phyloP scores from a whole-genome alignment of 768 basidiomycete species.

The Infundibulicybe gibba region DNA sequence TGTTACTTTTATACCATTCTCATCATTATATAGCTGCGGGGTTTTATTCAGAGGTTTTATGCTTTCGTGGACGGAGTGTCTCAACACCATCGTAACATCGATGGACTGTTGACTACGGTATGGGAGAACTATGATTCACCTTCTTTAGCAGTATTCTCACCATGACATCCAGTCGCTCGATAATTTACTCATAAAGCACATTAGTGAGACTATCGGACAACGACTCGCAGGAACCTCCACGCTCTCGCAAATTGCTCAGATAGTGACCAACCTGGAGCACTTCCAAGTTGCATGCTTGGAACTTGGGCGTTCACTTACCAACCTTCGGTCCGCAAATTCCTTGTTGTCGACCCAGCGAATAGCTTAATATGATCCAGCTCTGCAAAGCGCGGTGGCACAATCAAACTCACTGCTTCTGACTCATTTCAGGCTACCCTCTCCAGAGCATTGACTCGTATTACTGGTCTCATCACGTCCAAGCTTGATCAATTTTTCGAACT shows the following conservation, averaged over 20 bases:
- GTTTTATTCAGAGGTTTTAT: conserved; percentile 92
- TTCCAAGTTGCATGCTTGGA: conserved; percentile 84
- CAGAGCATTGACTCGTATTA: conserved; percentile 72
- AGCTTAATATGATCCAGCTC: conserved; percentile 43
- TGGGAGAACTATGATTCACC: background rate
- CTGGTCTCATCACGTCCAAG: conserved; percentile 82
- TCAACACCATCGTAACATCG: conserved; percentile 87
- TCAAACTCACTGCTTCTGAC: conserved; percentile 57
- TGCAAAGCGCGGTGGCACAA: conserved; percentile 78
- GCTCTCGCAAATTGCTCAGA: conserved; percentile 88
- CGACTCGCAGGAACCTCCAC: conserved; percentile 74
- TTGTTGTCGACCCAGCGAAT: background rate
- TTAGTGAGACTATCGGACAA: conserved; percentile 72
- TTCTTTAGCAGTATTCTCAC: background rate
- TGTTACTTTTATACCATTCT: background rate
- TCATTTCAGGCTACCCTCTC: conserved; percentile 71
- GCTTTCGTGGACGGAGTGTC: conserved; percentile 94
- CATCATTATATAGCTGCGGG: conserved; percentile 11
- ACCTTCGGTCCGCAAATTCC: conserved; percentile 55
- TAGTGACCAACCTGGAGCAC: conserved; percentile 89
- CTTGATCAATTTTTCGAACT: conserved; percentile 95
- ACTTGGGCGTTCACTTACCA: conserved; percentile 80
- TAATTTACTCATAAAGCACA: conserved; percentile 68
- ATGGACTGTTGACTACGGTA: conserved; percentile 88
- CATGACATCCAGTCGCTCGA: conserved; percentile 69